Evolutionary conservation across 2,329 filamentous ascomycete genomes (phyloP).

Genomic region (Arthrobotrys musiformis): DNA sequence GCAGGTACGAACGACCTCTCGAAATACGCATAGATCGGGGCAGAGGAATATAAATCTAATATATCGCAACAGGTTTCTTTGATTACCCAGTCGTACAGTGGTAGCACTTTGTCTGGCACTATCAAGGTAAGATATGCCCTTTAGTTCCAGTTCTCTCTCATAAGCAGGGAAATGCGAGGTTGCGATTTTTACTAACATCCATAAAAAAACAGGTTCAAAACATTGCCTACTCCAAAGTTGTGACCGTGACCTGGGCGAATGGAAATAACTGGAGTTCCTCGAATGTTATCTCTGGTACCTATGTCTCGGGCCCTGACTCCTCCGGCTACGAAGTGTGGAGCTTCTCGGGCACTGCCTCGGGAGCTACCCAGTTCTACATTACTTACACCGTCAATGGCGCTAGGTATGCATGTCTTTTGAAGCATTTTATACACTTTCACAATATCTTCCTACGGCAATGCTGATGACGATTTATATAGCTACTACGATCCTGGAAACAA

Average conservation of each 20-base stretch:
- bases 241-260: slow-evolving; percentile 37
- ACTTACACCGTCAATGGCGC: slow-evolving; percentile 24
- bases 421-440: neutral
- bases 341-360: slow-evolving; percentile 25
- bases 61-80: slow-evolving; percentile 27
- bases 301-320: slow-evolving; percentile 41
- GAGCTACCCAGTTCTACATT: slow-evolving; percentile 51
- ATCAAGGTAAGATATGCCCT: slow-evolving; percentile 18
- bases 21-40: neutral
- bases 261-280: slow-evolving; percentile 29
- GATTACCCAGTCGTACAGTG: slow-evolving; percentile 41
- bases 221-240: slow-evolving; percentile 35
- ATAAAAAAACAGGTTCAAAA: slow-evolving; percentile 37
- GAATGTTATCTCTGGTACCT: slow-evolving; percentile 17
- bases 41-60: neutral
- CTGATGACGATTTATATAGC: neutral
- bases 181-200: too few species aligned
- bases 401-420: neutral
- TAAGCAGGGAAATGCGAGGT: too few species aligned
- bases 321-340: slow-evolving; percentile 41
- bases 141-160: too few species aligned
- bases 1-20: slow-evolving; percentile 38
- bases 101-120: slow-evolving; percentile 36
- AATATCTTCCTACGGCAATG: too few species aligned
- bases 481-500: slow-evolving; percentile 50